Evolutionary conservation across 2,329 filamentous ascomycete genomes (phyloP).

Genomic region (Mycocentrospora acerina): DNA sequence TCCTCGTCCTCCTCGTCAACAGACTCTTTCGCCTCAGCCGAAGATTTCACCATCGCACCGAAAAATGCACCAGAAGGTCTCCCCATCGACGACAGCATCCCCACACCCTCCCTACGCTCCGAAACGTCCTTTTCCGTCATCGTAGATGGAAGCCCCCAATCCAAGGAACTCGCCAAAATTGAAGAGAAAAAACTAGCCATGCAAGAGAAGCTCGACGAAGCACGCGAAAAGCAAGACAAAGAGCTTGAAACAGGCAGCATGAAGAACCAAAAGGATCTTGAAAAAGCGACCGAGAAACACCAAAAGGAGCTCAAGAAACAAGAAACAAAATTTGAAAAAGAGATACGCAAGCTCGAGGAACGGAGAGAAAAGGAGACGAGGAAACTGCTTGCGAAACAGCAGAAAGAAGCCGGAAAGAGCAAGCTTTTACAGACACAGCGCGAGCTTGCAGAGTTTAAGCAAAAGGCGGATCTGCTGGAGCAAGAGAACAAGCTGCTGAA

Average conservation of each 20-base stretch:
- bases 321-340: slow-evolving; percentile 44
- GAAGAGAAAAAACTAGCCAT: slow-evolving; percentile 59
- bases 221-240: slow-evolving; percentile 54
- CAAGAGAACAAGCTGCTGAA: slow-evolving; percentile 54
- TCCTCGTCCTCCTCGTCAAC: slow-evolving; percentile 25
- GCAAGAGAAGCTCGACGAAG: slow-evolving; percentile 62
- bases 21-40: slow-evolving; percentile 47
- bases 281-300: slow-evolving; percentile 65
- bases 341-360: slow-evolving; percentile 64
- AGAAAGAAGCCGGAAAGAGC: slow-evolving; percentile 59
- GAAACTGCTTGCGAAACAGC: slow-evolving; percentile 65
- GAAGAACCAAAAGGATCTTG: slow-evolving; percentile 54
- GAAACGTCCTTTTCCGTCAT: slow-evolving; percentile 21
- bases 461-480: slow-evolving; percentile 49
- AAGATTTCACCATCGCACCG: slow-evolving; percentile 43
- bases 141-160: slow-evolving; percentile 19
- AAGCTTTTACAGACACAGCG: slow-evolving; percentile 50
- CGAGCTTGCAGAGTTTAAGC: slow-evolving; percentile 51
- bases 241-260: slow-evolving; percentile 16
- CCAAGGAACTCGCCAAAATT: slow-evolving; percentile 64
- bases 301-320: slow-evolving; percentile 55
- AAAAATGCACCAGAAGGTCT: slow-evolving; percentile 37
- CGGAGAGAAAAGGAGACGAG: slow-evolving; percentile 65
- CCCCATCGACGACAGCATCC: slow-evolving; percentile 24
- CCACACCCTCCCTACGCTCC: slow-evolving; percentile 29